Conservation (phyloP, 2,329 filamentous ascomycete genomes). For the Ceratocystiopsis sp. region DNA sequence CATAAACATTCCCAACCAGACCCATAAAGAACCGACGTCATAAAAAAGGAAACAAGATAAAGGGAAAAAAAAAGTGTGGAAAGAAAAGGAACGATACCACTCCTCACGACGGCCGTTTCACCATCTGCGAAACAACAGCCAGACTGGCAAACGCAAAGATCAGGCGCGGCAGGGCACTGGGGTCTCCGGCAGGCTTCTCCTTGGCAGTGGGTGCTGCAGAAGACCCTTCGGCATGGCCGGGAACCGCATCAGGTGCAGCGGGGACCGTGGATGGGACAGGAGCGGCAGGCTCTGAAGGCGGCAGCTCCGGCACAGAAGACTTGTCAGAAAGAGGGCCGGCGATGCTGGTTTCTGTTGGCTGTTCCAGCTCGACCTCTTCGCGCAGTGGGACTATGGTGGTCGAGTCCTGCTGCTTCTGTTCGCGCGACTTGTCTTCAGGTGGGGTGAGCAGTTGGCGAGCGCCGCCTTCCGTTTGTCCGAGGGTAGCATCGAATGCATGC, state of each 20-base stretch:
- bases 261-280: too few species aligned
- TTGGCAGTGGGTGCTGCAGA: too few species aligned
- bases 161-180: conserved; percentile 11
- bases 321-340: too few species aligned
- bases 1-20: not conserved
- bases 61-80: not conserved
- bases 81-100: not conserved
- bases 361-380: too few species aligned
- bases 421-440: not conserved
- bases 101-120: conserved; percentile 5
- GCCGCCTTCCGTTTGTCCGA: not conserved
- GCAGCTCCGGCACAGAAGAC: too few species aligned
- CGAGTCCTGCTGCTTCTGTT: not conserved
- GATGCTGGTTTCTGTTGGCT: too few species aligned
- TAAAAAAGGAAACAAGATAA: not conserved
- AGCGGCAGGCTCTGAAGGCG: too few species aligned
- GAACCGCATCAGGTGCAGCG: too few species aligned
- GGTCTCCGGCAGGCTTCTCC: too few species aligned
- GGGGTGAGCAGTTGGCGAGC: not conserved
- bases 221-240: too few species aligned
- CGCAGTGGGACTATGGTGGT: too few species aligned
- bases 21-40: not conserved
- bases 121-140: conserved; percentile 12
- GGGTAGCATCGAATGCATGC: conserved; percentile 9
- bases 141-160: conserved; percentile 16